These are phyloP conservation scores for Purpureocillium takamizusanense DNA, from an alignment of 2,329 filamentous ascomycete genomes.

Conservation along the genomic window DNA sequence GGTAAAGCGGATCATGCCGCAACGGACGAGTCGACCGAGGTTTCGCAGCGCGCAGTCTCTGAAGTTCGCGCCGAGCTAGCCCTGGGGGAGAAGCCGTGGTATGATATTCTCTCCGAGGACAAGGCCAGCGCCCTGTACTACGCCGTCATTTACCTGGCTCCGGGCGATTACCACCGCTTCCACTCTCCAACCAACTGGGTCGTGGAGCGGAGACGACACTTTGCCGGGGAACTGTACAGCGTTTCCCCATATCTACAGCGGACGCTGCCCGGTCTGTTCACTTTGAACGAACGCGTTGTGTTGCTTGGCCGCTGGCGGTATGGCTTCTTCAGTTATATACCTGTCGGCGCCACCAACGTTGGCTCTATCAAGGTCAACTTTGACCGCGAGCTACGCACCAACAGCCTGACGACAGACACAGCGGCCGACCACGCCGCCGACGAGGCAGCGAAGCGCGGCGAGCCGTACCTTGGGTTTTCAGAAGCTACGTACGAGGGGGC, in stretches of 20 bases:
- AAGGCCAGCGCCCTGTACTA: conserved; percentile 77
- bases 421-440: conserved; percentile 81
- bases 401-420: conserved; percentile 86
- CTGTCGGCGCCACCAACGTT: conserved; percentile 94
- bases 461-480: conserved; percentile 81
- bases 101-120: conserved; percentile 52
- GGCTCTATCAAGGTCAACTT: conserved; percentile 97
- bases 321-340: conserved; percentile 94
- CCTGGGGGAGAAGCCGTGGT: conserved; percentile 61
- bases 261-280: conserved; percentile 88
- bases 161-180: conserved; percentile 97
- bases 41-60: conserved; percentile 61
- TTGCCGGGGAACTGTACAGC: conserved; percentile 90
- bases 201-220: conserved; percentile 88
- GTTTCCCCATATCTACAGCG: conserved; percentile 93
- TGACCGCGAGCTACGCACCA: conserved; percentile 86
- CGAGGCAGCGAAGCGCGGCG: conserved; percentile 63
- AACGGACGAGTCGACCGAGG: conserved; percentile 63
- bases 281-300: conserved; percentile 90
- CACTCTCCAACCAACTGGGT: conserved; percentile 95
- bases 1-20: conserved; percentile 39
- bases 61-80: conserved; percentile 81
- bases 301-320: conserved; percentile 90
- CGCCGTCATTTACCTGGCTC: conserved; percentile 88
- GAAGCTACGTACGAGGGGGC: conserved; percentile 83